Conservation (phyloP, 1,284 basidiomycete genomes). For the Cryptococcus sp. region DNA sequence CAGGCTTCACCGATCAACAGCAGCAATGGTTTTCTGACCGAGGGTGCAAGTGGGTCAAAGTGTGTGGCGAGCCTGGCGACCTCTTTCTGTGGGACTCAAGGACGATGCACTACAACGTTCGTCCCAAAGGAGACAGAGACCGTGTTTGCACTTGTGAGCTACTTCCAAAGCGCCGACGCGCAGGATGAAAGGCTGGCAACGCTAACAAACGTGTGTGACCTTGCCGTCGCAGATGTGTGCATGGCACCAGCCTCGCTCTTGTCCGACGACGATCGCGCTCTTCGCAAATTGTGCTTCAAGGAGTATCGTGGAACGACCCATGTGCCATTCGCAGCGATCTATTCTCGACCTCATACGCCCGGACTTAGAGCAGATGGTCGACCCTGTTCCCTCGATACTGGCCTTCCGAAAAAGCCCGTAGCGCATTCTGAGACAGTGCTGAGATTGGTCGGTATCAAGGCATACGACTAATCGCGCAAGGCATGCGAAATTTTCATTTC, state of each 20-base stretch:
- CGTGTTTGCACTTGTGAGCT: constrained; percentile 43
- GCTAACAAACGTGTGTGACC: constrained; percentile 26
- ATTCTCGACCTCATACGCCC: constrained; percentile 37
- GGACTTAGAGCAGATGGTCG: constrained; percentile 26
- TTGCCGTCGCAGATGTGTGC: constrained; percentile 19
- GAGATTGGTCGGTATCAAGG: constrained; percentile 15
- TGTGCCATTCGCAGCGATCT: too few species aligned
- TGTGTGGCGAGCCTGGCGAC: constrained; percentile 41
- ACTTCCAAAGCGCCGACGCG: constrained; percentile 20
- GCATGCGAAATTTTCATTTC: too few species aligned
- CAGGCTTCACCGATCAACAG: background rate
- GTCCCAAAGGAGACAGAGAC: constrained; percentile 34
- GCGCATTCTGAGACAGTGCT: constrained; percentile 14
- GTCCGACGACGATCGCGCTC: background rate
- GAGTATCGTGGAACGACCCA: too few species aligned
- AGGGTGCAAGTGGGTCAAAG: constrained; percentile 44
- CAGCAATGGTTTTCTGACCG: constrained; percentile 42
- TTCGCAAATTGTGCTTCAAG: too few species aligned
- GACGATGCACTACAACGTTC: constrained; percentile 40
- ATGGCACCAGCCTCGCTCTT: background rate
- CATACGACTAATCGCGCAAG: too few species aligned
- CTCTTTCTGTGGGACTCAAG: constrained; percentile 43
- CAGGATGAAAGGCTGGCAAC: constrained; percentile 26
- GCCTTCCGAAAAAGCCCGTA: constrained; percentile 14
- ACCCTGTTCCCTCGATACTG: constrained; percentile 28